Conservation (phyloP, 1,284 basidiomycete species). For the Ganoderma lingzhi region DNA sequence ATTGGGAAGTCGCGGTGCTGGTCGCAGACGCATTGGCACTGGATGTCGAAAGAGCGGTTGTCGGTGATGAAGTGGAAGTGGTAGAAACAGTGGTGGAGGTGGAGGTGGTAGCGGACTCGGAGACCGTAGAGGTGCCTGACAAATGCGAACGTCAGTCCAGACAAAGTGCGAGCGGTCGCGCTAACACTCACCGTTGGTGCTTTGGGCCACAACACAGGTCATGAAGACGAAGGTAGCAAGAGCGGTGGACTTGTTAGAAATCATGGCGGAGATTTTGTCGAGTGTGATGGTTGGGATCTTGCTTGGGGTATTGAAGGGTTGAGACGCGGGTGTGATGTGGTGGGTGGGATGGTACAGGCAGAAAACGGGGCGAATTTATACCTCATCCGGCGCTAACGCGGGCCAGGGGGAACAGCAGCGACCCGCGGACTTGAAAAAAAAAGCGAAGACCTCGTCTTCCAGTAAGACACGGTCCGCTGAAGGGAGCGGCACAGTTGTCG, state of each 20-base stretch:
- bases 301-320: background rate
- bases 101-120: background rate
- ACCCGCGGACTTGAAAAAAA: background rate
- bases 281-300: background rate
- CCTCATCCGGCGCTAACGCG: background rate
- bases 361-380: constrained; percentile 5
- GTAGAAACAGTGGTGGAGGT: background rate
- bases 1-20: background rate
- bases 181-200: background rate
- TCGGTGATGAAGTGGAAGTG: background rate
- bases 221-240: background rate
- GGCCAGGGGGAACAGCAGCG: background rate
- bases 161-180: background rate
- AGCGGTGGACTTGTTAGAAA: background rate
- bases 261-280: background rate
- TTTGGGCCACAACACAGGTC: background rate
- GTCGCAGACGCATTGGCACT: background rate
- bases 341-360: background rate
- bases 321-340: background rate
- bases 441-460: background rate
- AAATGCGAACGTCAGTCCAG: background rate
- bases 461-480: background rate
- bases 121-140: background rate
- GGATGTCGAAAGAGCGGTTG: background rate
- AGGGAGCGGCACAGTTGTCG: background rate